Base-by-base conservation (phyloP, 805 yeast species). In the Ogataea nonfermentans region DNA sequence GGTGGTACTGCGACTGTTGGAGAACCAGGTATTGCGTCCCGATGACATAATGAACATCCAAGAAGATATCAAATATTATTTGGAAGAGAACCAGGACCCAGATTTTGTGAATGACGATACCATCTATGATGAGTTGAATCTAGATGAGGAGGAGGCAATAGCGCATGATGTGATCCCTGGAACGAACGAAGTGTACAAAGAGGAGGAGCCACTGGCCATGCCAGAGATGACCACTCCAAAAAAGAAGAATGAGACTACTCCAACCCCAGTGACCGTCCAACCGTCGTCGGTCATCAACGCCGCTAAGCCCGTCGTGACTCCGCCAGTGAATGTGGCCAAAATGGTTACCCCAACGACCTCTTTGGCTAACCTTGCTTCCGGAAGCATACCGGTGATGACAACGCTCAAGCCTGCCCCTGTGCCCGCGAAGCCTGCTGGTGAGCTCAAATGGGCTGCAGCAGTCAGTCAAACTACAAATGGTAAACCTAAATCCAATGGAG, bases 41-140 rank as follows among this genome's bases (percentile, higher is more conserved):
- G 95, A 86, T 15, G 74, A 76, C 23, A 79, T 93, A 6, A 79
- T 82, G 58, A 79, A 71, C 20, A 76, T 89, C 44, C 81, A 83
- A 59, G 99, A 93, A 33, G 98, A 93, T 62, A 81, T 93, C 63
- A 84, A 78, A 48, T 91, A 93, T 63, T 91, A 88, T 61, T 88
- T 93, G 26, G 98, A 93, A 52, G 86, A 86, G 54, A 93, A 93
- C 59, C 93, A 84, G 63, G 95, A 86, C 41, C 93, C 82, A 6
- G 98, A 93, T 57, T 93, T 90, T 59, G 83, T 91, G 30, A 95
- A 89, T 56, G 96, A 93, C 61, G 97, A 91, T 51, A 89, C 89
- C 13, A 79, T 93, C 48, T 93, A 91, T 63, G 98, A 93, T 52
- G 90, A 82, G 41, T 73, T 93, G 55, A 85, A 82, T 40, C 73